Evolutionary conservation across 495 filamentous ascomycete species (phyloP), one percentile per base, ranked within the genome.

Genomic region (Annulohypoxylon stygium): DNA sequence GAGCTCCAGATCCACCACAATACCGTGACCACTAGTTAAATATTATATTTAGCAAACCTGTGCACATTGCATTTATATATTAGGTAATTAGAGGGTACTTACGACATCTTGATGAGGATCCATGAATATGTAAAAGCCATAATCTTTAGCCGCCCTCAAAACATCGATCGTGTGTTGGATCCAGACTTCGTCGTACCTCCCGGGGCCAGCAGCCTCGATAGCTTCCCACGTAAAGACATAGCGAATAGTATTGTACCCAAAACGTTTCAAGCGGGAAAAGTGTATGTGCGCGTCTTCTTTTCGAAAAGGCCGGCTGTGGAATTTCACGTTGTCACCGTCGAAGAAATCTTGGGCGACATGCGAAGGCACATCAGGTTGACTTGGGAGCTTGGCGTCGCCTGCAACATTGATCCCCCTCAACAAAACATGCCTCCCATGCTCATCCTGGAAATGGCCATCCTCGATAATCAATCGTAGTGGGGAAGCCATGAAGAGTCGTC

Each of bases 141-240:
- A 97, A 23, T 90, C 84, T 78, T 93, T 98, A 39, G 95, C 95
- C 39, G 92, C 82, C 51, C 94, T 87, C 61, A 99, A 84, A 14
- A 98, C 83, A 33, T 91, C 87, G 67, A 98, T 94, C 0, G 97
- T 98, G 77, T 95, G 93, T 59, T 92, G 81, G 68, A 97, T 93
- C 92, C 93, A 99, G 69, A 93, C 92, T 75, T 99, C 92, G 70
- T 99, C 96, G 80, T 98, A 99, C 70, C 86, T 92, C 1, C 94
- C 94, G n/a, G 96, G 96, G 0, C 95, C 96, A 11, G 90, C 90
- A 67, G 94, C 90, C 82, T 99, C 96, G 76, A 99, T 95, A n/a
- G 96, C 95, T 79, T 99, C 96, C 96, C 96, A 99, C 0, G 95
- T 98, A 78, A 97, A 99, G 68, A 99, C 86, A 78, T 99, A 99